Base-by-base conservation (phyloP, 176 grass and related monocot species). In the Phragmites australis region DNA sequence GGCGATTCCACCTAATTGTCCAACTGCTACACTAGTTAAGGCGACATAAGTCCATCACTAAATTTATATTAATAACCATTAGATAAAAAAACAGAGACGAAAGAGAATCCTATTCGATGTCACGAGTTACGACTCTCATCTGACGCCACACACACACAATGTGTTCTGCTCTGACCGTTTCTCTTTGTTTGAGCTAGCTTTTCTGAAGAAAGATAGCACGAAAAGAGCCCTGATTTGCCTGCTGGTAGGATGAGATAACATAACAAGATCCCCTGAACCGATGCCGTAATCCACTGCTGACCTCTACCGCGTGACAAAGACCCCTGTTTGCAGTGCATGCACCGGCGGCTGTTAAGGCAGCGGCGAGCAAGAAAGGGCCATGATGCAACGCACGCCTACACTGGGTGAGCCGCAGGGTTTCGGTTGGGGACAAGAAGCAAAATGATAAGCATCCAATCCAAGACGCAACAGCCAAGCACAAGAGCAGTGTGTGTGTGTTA, bases 11-110 rank as follows among this genome's bases (percentile, higher is more conserved):
- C 82, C 62, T 84, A 85, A 76, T 70, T 4, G 27, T 48, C 58
- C 82, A 89, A 81, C 87, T 81, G 82, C 82, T 76, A 76, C 87
- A 81, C 77, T 64, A 46, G 52, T 25, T 67, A 42, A n/a, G 21
- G 32, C 44, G 51, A 66, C 48, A 31, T 18, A 56, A 60, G 30
- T 27, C 21, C 74, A 60, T 37, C 21, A 7, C 15, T 15, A 77
- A 76, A 41, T 18, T 19, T 2, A 11, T 25, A 56, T 8, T 30
- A 21, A 2, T 10, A 71, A 17, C 40, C 6, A 10, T 44, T 43
- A 41, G 45, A 27, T 27, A 18, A 60, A 45, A 21, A 59, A 47
- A 32, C 43, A n/a, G 1, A 49, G 26, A 77, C 56, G 41, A 77
- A 62, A 77, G 2, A 44, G 17, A 78, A 41, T 19, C 29, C 21